These are phyloP conservation scores for Coemansia reversa DNA, from an alignment of 192 early-diverging fungal species.

Conservation along the genomic window DNA sequence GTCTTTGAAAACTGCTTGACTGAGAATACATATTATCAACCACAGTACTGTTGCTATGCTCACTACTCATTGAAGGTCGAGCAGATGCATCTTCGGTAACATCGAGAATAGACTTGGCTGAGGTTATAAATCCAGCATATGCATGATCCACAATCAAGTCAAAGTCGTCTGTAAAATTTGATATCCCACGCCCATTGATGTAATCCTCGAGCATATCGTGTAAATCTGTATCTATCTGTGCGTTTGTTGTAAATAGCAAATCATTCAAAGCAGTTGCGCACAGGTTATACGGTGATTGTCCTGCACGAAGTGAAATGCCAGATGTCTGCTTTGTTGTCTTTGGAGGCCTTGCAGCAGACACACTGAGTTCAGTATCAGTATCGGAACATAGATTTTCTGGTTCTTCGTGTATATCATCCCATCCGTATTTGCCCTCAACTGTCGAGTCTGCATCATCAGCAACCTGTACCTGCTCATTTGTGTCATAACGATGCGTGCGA, in stretches of 20 bases:
- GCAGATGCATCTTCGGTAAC: conserved; percentile 8
- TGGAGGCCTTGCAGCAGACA: not conserved
- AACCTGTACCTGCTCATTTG: not conserved
- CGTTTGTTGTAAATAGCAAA: conserved; percentile 45
- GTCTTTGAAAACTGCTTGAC: not conserved
- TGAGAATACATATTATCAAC: too few relatives aligned
- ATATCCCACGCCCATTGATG: conserved; percentile 15
- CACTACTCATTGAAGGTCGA: not conserved
- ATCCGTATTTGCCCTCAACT: not conserved
- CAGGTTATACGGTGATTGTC: conserved; percentile 9
- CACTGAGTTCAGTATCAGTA: not conserved
- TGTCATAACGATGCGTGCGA: not conserved
- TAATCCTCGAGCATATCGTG: conserved; percentile 27
- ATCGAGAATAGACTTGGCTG: conserved; percentile 25
- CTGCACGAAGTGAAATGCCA: conserved; percentile 11
- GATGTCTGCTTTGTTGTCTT: conserved; percentile 3
- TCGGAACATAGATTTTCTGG: not conserved
- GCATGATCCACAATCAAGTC: conserved; percentile 25
- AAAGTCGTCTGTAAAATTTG: conserved; percentile 23
- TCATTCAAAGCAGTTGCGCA: conserved; percentile 40
- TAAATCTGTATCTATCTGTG: conserved; percentile 26
- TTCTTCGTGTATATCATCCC: not conserved
- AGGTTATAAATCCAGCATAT: conserved; percentile 27
- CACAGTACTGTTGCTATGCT: not conserved
- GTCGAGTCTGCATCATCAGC: conserved; percentile 1